Evolutionary conservation across 176 grass and related monocot genomes (phyloP).

Genomic region (Aegilops umbellulata): DNA sequence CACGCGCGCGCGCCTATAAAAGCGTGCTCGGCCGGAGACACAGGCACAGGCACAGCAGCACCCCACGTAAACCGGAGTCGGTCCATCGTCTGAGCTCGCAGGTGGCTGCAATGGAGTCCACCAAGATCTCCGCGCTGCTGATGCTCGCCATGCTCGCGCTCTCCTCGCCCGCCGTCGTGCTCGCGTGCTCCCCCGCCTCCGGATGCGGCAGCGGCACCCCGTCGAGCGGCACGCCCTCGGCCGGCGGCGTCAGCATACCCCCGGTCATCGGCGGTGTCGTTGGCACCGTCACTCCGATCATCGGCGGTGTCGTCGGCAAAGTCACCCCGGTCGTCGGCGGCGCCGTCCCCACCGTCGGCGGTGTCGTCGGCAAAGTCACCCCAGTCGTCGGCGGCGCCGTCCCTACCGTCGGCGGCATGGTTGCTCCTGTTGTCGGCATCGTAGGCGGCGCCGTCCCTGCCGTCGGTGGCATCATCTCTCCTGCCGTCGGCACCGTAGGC

Average conservation of each 20-base stretch:
- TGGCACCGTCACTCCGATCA: neutral
- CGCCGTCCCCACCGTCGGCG: neutral
- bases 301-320: neutral
- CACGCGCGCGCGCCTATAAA: conserved; percentile 37
- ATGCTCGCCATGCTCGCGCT: conserved; percentile 48
- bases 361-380: neutral
- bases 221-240: neutral
- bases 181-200: conserved; percentile 27
- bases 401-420: neutral
- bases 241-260: neutral
- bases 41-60: neutral
- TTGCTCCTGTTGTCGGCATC: neutral
- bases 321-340: neutral
- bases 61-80: neutral
- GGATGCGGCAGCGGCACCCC: neutral
- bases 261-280: neutral
- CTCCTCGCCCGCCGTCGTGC: conserved; percentile 37
- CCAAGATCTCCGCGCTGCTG: conserved; percentile 54
- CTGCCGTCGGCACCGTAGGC: neutral
- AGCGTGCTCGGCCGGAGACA: neutral
- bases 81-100: neutral
- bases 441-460: neutral
- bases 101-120: conserved; percentile 48
- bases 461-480: neutral
- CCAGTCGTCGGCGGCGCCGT: neutral